Percentiles rank a stretch among this genome's conserved stretches.
These are phyloP conservation scores for Eucalyptus virginea DNA, from an alignment of 345 rosid species.

Conservation along the genomic window DNA sequence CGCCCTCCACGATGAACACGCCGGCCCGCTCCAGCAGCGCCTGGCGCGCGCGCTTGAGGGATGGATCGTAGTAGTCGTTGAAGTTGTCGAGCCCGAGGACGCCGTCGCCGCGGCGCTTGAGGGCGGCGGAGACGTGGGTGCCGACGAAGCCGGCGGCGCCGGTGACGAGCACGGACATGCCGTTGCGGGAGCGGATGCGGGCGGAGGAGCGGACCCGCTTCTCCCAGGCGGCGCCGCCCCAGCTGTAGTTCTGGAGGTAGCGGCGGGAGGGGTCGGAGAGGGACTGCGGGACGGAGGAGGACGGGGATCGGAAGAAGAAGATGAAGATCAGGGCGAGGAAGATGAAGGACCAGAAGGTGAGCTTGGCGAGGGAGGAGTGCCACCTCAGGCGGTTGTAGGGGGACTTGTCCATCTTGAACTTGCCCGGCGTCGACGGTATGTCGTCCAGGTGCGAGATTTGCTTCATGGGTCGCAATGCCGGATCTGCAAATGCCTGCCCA, in stretches of 20 bases:
- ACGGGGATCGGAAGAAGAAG: conserved; percentile 79
- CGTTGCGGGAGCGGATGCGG: conserved; percentile 45
- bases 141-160: conserved; percentile 96
- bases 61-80: conserved; percentile 86
- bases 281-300: conserved; percentile 19
- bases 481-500: neutral
- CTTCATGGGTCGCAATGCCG: conserved; percentile 11
- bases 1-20: conserved; percentile 78
- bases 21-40: conserved; percentile 72
- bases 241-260: conserved; percentile 53
- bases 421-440: conserved; percentile 82
- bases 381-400: conserved; percentile 43
- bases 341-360: conserved; percentile 78
- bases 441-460: conserved; percentile 77
- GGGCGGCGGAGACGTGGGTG: conserved; percentile 72
- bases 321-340: conserved; percentile 60
- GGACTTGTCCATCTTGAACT: conserved; percentile 94
- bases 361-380: conserved; percentile 70
- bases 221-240: conserved; percentile 84
- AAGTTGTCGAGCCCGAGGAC: conserved; percentile 81
- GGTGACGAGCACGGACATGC: conserved; percentile 74
- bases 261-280: conserved; percentile 79
- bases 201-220: conserved; percentile 61
- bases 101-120: conserved; percentile 85
- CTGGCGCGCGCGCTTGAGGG: conserved; percentile 78